Conservation (phyloP, 257 asterid genomes). For the Solanum bukasovii region DNA sequence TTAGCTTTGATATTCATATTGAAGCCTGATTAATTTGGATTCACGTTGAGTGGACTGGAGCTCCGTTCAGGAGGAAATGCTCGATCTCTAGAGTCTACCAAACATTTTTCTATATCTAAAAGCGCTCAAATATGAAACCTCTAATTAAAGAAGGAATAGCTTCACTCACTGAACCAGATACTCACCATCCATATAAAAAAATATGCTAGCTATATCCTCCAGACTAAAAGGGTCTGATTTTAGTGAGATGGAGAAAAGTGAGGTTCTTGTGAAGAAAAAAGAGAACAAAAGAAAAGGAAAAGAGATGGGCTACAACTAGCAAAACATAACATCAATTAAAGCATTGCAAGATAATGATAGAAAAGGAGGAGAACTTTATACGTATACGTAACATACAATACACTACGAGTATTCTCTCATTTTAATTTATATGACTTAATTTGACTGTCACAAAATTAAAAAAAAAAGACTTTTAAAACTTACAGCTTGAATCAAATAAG, state of each 20-base stretch:
- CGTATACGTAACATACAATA: neutral
- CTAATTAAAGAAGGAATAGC: neutral
- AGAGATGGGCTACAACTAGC: neutral
- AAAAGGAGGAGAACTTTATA: neutral
- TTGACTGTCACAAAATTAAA: fast-evolving
- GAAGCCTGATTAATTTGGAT: neutral
- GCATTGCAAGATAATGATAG: neutral
- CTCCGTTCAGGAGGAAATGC: fast-evolving
- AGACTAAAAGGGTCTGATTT: neutral
- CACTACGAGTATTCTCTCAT: fast-evolving
- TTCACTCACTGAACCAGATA: neutral
- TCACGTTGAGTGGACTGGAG: fast-evolving
- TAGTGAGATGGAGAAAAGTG: neutral
- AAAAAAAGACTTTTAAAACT: neutral
- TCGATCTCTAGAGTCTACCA: neutral
- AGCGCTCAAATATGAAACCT: fast-evolving
- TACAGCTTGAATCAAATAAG: too few species aligned
- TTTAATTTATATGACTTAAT: neutral
- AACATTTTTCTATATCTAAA: too few species aligned
- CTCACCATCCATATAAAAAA: neutral
- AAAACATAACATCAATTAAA: neutral
- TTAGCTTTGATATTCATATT: neutral
- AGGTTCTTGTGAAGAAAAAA: neutral
- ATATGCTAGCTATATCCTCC: neutral
- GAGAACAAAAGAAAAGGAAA: neutral